Percentiles rank a stretch among this genome's conserved stretches.
Conservation (phyloP, 179 eudicot genomes). For the Sideroxylon spinosum region DNA sequence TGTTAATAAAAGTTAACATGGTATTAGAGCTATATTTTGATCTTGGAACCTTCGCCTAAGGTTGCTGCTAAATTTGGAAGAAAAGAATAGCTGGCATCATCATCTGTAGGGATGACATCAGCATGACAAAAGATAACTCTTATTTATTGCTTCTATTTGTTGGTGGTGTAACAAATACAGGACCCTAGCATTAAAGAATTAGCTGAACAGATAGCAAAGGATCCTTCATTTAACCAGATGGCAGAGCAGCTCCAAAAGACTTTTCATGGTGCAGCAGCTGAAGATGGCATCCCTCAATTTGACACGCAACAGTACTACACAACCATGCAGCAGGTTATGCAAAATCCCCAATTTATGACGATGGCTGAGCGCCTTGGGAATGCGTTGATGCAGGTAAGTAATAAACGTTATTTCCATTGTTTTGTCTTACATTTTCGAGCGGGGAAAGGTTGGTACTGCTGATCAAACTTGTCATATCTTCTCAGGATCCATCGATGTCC, state of each 20-base stretch:
- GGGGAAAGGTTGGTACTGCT: conserved; percentile 7
- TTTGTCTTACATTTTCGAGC: background rate
- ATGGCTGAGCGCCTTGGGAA: conserved; percentile 99
- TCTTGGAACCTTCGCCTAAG: too few relatives aligned
- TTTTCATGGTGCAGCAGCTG: conserved; percentile 62
- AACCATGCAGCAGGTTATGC: conserved; percentile 98
- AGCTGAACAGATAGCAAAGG: conserved; percentile 96
- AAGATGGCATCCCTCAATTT: conserved; percentile 69
- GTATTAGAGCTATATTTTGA: too few relatives aligned
- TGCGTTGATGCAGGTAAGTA: conserved; percentile 85
- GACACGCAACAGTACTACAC: conserved; percentile 82
- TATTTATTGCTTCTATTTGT: background rate
- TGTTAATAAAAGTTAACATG: too few relatives aligned
- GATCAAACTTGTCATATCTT: background rate
- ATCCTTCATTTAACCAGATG: conserved; percentile 95
- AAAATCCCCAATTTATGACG: conserved; percentile 94
- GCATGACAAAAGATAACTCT: background rate
- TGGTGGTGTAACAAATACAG: conserved; percentile 39
- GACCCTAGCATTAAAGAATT: conserved; percentile 98
- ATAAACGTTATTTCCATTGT: background rate
- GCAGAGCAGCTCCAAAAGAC: conserved; percentile 95
- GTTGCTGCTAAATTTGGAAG: too few relatives aligned
- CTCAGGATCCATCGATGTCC: conserved; percentile 97
- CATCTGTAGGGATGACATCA: too few relatives aligned
- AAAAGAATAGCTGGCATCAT: too few relatives aligned